These are phyloP conservation scores for Lippia alba DNA, from an alignment of 305 asterid genomes.

Conservation along the genomic window DNA sequence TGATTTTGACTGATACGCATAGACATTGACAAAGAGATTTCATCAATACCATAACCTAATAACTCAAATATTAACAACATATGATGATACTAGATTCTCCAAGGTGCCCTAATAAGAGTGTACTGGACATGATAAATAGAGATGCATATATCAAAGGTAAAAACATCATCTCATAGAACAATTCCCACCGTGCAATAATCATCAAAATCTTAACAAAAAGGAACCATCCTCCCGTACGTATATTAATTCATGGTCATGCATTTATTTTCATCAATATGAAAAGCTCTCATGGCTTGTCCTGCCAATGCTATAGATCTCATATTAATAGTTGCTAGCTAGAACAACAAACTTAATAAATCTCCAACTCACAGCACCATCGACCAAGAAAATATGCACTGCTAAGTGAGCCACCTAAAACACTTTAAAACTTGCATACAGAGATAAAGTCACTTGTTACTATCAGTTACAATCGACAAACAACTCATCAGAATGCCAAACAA, in stretches of 20 bases:
- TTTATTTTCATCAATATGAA: not conserved
- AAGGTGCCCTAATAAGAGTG: not conserved
- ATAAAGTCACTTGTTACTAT: not conserved
- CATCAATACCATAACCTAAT: constrained; percentile 8
- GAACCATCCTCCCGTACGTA: no score
- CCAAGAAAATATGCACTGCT: not conserved
- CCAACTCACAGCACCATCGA: not conserved
- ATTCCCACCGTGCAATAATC: constrained; percentile 2
- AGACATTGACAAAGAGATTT: constrained; percentile 21
- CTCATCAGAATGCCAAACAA: not conserved
- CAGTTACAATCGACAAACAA: not conserved
- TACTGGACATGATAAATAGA: not conserved
- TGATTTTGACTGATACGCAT: not conserved
- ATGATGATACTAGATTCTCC: constrained; percentile 13
- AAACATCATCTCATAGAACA: constrained; percentile 10
- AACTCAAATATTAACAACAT: constrained; percentile 21
- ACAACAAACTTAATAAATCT: not conserved
- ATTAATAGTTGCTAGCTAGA: not conserved
- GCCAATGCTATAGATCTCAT: not conserved
- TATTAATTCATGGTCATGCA: no score
- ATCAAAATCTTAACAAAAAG: not conserved
- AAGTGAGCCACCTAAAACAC: not conserved
- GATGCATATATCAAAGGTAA: not conserved
- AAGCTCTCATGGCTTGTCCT: not conserved
- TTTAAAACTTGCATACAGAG: not conserved